Conservation (phyloP, 176 grass and related monocot genomes). For the Zizania latifolia region DNA sequence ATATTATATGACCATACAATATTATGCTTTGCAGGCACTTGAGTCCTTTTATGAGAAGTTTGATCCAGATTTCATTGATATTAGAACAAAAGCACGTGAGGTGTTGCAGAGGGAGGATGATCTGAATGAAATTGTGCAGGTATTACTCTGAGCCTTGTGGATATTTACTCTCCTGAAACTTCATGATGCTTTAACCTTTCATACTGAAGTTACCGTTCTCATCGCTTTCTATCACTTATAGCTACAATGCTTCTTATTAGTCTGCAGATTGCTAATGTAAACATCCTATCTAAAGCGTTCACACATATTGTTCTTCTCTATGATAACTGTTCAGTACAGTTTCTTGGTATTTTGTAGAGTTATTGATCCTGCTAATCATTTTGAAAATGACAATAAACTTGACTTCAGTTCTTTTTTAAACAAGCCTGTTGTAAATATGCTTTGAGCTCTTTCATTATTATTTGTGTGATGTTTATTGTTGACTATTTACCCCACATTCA, state of each 20-base stretch:
- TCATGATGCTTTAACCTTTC: no score
- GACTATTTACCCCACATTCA: conserved; percentile 16
- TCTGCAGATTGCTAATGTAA: neutral
- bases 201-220: conserved; percentile 7
- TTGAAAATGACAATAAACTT: neutral
- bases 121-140: conserved; percentile 96
- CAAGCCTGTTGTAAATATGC: neutral
- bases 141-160: conserved; percentile 23
- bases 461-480: neutral
- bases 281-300: neutral
- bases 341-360: neutral
- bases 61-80: conserved; percentile 81
- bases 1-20: neutral
- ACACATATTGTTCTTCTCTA: neutral
- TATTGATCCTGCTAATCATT: neutral
- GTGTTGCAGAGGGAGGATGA: conserved; percentile 91
- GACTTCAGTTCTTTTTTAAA: neutral
- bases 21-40: conserved; percentile 50
- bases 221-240: neutral
- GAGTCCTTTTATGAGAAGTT: conserved; percentile 74
- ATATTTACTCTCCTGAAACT: neutral
- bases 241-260: neutral
- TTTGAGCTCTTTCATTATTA: neutral
- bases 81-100: conserved; percentile 91
- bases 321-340: neutral